These are phyloP conservation scores for Dictyophora rubrovolvata DNA, from an alignment of 768 basidiomycete species.

Conservation along the genomic window DNA sequence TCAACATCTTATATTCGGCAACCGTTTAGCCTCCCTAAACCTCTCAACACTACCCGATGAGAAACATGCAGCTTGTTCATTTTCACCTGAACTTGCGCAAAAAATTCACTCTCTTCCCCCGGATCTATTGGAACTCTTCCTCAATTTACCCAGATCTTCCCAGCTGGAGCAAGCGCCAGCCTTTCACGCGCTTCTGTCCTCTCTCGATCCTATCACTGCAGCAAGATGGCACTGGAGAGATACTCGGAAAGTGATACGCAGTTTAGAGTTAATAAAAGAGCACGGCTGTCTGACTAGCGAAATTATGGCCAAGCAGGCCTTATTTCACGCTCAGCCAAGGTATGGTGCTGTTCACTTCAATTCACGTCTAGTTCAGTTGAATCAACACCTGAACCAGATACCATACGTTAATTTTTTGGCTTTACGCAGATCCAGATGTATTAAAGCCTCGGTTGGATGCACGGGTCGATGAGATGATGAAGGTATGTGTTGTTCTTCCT, in stretches of 20 bases:
- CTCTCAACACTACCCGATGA: constrained; percentile 4
- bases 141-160: constrained; percentile 47
- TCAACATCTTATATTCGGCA: constrained; percentile 88
- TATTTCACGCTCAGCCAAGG: constrained; percentile 18
- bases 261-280: constrained; percentile 67
- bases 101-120: constrained; percentile 36
- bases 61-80: neutral
- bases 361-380: neutral
- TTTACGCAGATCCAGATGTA: constrained; percentile 59
- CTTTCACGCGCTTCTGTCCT: constrained; percentile 55
- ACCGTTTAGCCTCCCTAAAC: constrained; percentile 39
- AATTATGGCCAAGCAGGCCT: constrained; percentile 53
- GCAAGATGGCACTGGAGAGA: constrained; percentile 95
- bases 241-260: constrained; percentile 79
- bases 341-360: constrained; percentile 4
- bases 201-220: constrained; percentile 65
- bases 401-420: constrained; percentile 81
- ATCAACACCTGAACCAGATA: constrained; percentile 40
- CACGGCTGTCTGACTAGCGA: constrained; percentile 56
- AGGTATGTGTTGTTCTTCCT: constrained; percentile 35
- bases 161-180: constrained; percentile 48
- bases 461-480: constrained; percentile 84
- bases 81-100: constrained; percentile 30
- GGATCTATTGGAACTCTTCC: constrained; percentile 39
- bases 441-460: constrained; percentile 62